Evolutionary conservation across 129 eudicot species (phyloP).

Genomic region (Helianthus tuberosus): DNA sequence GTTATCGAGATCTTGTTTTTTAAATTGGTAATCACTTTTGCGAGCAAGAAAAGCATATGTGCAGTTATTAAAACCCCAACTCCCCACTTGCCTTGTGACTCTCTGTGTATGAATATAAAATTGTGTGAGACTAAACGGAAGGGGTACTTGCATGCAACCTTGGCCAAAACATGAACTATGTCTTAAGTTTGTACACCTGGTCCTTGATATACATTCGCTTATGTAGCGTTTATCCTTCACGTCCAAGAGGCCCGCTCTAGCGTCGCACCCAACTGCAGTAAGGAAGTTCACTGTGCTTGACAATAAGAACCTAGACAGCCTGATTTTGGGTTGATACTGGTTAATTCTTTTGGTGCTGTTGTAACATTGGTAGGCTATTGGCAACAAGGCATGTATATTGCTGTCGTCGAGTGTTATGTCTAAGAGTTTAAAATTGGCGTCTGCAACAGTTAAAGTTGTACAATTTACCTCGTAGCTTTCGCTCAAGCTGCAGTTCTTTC

Average conservation of each 20-base stretch:
- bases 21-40: constrained; percentile 2
- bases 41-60: constrained; percentile 26
- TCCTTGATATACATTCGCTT: constrained; percentile 21
- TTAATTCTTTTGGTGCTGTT: background rate
- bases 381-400: constrained; percentile 20
- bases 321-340: background rate
- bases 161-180: constrained; percentile 23
- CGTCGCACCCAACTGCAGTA: constrained; percentile 38
- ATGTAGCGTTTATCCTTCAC: background rate
- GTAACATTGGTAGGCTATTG: constrained; percentile 21
- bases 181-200: background rate
- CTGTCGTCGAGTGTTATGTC: constrained; percentile 19
- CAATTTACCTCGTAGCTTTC: background rate
- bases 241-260: constrained; percentile 23
- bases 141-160: constrained; percentile 33
- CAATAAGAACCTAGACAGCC: constrained; percentile 21
- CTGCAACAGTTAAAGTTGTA: background rate
- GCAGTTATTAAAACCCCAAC: constrained; percentile 28
- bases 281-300: constrained; percentile 29
- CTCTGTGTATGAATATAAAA: constrained; percentile 31
- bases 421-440: constrained; percentile 9
- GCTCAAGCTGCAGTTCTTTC: background rate
- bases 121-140: background rate
- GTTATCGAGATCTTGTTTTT: constrained; percentile 6
- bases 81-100: constrained; percentile 7